Evolutionary conservation across 148 eudicot genomes (phyloP).

Genomic region (Rhododendron mucronatum): DNA sequence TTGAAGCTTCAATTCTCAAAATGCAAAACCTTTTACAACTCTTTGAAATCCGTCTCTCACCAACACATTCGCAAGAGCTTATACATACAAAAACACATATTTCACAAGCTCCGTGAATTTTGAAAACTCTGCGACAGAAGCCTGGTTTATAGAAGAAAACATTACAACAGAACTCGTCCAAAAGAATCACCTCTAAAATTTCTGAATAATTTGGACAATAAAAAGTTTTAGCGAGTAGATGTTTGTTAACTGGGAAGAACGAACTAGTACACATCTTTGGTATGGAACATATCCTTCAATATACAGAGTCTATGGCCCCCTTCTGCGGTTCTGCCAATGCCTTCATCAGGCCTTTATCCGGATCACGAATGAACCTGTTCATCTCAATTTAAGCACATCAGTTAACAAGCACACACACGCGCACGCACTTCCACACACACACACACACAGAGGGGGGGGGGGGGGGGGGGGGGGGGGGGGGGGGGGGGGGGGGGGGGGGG

Average conservation of each 20-base stretch:
- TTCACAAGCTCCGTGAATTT: background rate
- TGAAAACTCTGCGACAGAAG: background rate
- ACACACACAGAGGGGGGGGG: background rate
- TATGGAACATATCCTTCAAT: conserved; percentile 5
- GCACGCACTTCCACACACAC: too few relatives aligned
- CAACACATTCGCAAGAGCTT: background rate
- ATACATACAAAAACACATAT: background rate
- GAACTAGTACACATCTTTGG: background rate
- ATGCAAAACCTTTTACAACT: background rate
- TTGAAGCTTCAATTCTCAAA: background rate
- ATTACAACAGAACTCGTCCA: background rate
- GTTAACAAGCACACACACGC: background rate
- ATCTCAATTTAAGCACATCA: conserved; percentile 9
- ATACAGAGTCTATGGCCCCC: background rate
- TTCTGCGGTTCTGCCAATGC: conserved; percentile 5
- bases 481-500: too few relatives aligned
- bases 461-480: too few relatives aligned
- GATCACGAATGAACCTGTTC: conserved; percentile 78
- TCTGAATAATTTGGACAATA: background rate
- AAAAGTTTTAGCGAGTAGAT: background rate
- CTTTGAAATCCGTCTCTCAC: background rate
- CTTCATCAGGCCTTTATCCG: conserved; percentile 69
- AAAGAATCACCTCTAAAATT: background rate
- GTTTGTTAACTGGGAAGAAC: background rate
- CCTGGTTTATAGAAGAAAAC: background rate